Evolutionary conservation across 495 filamentous ascomycete species (phyloP).

Genomic region (Lasiosphaeria hispida): DNA sequence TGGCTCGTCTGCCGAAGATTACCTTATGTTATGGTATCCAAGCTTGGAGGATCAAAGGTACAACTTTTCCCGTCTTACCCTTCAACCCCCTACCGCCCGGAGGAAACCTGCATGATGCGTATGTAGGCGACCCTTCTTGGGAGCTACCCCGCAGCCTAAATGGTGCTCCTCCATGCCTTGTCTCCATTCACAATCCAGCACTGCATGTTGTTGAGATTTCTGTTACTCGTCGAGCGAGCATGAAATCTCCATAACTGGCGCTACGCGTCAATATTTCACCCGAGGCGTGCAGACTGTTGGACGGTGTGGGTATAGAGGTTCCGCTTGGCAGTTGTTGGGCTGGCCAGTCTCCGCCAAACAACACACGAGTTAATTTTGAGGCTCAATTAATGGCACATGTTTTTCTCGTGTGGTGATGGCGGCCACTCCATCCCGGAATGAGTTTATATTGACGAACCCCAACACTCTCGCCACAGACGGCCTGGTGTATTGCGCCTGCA

Average conservation of each 20-base stretch:
- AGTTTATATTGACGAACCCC: constrained; percentile 15
- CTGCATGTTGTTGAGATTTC: not conserved
- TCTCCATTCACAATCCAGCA: not conserved
- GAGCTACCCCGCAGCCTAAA: constrained; percentile 22
- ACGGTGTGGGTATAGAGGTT: constrained; percentile 11
- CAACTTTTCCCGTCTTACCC: not conserved
- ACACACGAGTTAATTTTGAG: constrained; percentile 13
- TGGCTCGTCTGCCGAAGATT: not conserved
- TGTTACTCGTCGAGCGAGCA: not conserved
- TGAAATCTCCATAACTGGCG: not conserved
- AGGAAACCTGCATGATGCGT: constrained; percentile 20
- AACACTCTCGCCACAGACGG: not conserved
- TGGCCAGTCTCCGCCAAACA: constrained; percentile 1
- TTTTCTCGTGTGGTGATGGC: not conserved
- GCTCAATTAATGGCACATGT: constrained; percentile 24
- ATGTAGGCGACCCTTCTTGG: constrained; percentile 18
- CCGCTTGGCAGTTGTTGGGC: not conserved
- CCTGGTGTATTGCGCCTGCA: constrained; percentile 3
- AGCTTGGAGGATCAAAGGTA: not conserved
- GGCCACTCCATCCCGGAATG: constrained; percentile 17
- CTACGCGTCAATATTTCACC: not conserved
- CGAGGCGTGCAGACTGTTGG: not conserved
- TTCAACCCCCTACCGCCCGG: constrained; percentile 7
- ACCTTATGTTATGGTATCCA: not conserved
- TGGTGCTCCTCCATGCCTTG: constrained; percentile 11